Base-by-base conservation (phyloP, 768 basidiomycete species). In the Leccinellum rugosiceps region DNA sequence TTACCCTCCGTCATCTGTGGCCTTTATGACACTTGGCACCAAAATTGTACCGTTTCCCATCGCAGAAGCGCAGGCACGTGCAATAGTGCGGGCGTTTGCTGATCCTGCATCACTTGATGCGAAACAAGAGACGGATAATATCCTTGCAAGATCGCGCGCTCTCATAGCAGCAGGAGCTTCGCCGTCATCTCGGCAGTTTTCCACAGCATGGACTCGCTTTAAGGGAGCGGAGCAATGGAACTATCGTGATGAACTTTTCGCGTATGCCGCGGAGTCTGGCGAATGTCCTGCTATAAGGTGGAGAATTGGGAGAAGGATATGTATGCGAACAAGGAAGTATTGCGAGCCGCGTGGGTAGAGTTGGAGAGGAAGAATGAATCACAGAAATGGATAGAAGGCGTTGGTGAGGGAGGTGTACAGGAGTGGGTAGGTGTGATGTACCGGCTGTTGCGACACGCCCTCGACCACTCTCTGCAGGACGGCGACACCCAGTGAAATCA, bases 51-150 rank as follows among this genome's bases (percentile, higher is more conserved):
- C 93, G 3, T 81, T 95, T 57, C 92, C 91, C 1, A 65, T 93
- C 0, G 77, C 87, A 49, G 92, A 97, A 70, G 83, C 82, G 0
- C 94, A 96, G 72, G 86, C 87, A 1, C 81, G 80, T 0, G 86
- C 84, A 3, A 77, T 83, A 7, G 68, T 85, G 21, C 76, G 77
- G 23, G 82, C 79, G 0, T 87, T 90, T 58, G 74, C 74, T 14
- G 63, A 83, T 52, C 84, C 83, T 1, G 67, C 68, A 25, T 69
- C 77, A 21, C 71, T 90, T 7, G 79, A 90, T 59, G 55, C 68
- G 31, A 70, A 73, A 3, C 64, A 70, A 31, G 87, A 87, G 64
- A 74, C 76, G 0, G 70, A 73, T 25, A 79, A 73, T n/a, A 69
- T 87, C 54, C 64, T 83, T 26, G 69, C 76, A 6, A 81, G 83